Percentiles rank a stretch among this genome's conserved stretches.
Conservation (phyloP, 2,329 filamentous ascomycete genomes). For the Neofusicoccum cordaticola region DNA sequence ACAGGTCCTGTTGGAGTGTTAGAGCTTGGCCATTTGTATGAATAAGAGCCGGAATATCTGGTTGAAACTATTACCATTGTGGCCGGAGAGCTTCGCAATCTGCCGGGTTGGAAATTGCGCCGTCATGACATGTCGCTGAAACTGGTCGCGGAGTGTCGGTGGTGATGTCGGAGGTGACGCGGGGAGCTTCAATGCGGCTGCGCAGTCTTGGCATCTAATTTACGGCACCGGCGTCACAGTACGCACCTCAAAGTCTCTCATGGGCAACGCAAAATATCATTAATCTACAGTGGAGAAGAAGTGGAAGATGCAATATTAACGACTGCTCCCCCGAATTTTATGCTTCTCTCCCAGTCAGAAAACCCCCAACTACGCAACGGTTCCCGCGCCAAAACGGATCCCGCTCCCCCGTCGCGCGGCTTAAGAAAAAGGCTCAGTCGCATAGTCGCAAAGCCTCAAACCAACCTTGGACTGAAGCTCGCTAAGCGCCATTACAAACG, state of each 20-base stretch:
- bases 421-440: not conserved
- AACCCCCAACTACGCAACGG: conserved; percentile 12
- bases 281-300: conserved; percentile 17
- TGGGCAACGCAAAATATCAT: conserved; percentile 10
- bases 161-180: not conserved
- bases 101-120: conserved; percentile 39
- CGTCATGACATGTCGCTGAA: conserved; percentile 31
- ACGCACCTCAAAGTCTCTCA: not conserved
- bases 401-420: not conserved
- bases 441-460: conserved; percentile 7
- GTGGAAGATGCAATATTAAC: conserved; percentile 16
- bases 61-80: conserved; percentile 28
- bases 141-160: not conserved
- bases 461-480: conserved; percentile 13
- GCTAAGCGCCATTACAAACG: conserved; percentile 39
- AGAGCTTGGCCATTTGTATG: not conserved
- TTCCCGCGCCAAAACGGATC: conserved; percentile 12
- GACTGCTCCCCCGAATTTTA: conserved; percentile 16
- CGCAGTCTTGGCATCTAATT: not conserved
- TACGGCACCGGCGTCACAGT: not conserved
- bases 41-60: no score
- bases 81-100: conserved; percentile 41
- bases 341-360: conserved; percentile 14
- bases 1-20: conserved; percentile 38
- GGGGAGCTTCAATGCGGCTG: not conserved